These are phyloP conservation scores for Ogataea polymorpha DNA, from an alignment of 805 yeast species.

Conservation along the genomic window DNA sequence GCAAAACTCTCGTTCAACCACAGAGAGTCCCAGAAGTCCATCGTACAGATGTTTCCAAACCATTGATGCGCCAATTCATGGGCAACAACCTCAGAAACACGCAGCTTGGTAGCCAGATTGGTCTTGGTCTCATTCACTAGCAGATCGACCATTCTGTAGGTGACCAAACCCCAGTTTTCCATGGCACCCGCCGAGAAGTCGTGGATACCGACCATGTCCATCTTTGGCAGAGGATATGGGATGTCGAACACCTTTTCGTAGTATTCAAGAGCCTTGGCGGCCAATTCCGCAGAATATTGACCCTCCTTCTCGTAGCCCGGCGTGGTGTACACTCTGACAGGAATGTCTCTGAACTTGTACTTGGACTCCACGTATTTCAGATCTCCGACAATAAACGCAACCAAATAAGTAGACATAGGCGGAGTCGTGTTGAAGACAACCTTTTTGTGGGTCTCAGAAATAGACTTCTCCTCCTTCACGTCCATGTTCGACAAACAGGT, in stretches of 20 bases:
- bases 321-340: slow-evolving; percentile 54
- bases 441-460: slow-evolving; percentile 18
- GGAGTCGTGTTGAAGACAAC: slow-evolving; percentile 49
- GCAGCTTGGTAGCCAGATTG: slow-evolving; percentile 54
- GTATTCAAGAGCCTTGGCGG: slow-evolving; percentile 52
- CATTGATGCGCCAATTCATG: slow-evolving; percentile 94
- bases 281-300: slow-evolving; percentile 44
- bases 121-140: slow-evolving; percentile 47
- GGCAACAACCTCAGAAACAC: slow-evolving; percentile 78
- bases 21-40: slow-evolving; percentile 92
- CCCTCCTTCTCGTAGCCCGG: slow-evolving; percentile 47
- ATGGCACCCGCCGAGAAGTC: slow-evolving; percentile 82
- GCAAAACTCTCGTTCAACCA: slow-evolving; percentile 93
- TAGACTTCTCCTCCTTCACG: slow-evolving; percentile 24
- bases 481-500: slow-evolving; percentile 51
- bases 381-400: slow-evolving; percentile 60
- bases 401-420: slow-evolving; percentile 51
- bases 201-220: slow-evolving; percentile 79
- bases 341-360: slow-evolving; percentile 44
- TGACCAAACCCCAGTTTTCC: slow-evolving; percentile 90
- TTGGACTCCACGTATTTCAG: slow-evolving; percentile 49
- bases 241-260: slow-evolving; percentile 48
- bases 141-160: slow-evolving; percentile 58
- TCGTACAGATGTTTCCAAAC: slow-evolving; percentile 87
- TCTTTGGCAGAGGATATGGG: slow-evolving; percentile 75